Conservation (phyloP, 768 basidiomycete species). For the Russula abietina region DNA sequence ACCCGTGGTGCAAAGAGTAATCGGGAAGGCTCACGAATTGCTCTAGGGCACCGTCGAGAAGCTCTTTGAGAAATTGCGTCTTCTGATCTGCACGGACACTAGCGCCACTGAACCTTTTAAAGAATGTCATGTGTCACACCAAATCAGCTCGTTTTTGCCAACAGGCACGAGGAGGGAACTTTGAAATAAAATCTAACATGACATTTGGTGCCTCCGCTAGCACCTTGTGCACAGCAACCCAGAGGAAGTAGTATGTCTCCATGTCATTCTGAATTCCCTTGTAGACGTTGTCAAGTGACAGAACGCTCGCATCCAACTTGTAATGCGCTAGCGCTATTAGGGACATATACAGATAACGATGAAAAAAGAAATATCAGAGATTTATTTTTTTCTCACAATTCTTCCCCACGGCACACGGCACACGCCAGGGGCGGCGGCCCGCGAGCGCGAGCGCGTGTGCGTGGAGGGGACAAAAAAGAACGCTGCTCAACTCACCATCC, state of each 20-base stretch:
- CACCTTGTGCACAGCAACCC: slow-evolving; percentile 25
- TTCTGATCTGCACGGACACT: slow-evolving; percentile 13
- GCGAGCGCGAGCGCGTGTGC: background rate
- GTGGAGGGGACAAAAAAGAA: background rate
- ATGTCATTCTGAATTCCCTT: slow-evolving; percentile 3
- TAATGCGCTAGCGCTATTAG: slow-evolving; percentile 10
- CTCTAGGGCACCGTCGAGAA: slow-evolving; percentile 18
- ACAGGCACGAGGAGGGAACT: slow-evolving; percentile 8
- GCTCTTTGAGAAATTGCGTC: slow-evolving; percentile 5
- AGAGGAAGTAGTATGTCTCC: slow-evolving; percentile 23
- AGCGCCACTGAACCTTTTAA: slow-evolving; percentile 18
- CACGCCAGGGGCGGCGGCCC: background rate
- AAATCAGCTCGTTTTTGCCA: slow-evolving; percentile 1
- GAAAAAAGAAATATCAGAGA: slow-evolving; percentile 7
- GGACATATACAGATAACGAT: too few relatives aligned
- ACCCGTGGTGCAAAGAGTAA: background rate
- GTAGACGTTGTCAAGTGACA: slow-evolving; percentile 17
- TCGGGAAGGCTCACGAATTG: slow-evolving; percentile 15
- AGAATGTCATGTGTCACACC: slow-evolving; percentile 11
- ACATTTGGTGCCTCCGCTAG: slow-evolving; percentile 14
- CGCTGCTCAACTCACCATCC: slow-evolving; percentile 16
- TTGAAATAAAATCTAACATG: slow-evolving; percentile 9
- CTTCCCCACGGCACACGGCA: background rate
- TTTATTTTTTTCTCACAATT: background rate
- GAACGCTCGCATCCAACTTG: slow-evolving; percentile 11